A percentile compares a stretch with the other conserved stretches of the same genome.
These are phyloP conservation scores for Pseudozyma tsukubaensis DNA, from an alignment of 1,284 basidiomycete species.

Conservation along the genomic window DNA sequence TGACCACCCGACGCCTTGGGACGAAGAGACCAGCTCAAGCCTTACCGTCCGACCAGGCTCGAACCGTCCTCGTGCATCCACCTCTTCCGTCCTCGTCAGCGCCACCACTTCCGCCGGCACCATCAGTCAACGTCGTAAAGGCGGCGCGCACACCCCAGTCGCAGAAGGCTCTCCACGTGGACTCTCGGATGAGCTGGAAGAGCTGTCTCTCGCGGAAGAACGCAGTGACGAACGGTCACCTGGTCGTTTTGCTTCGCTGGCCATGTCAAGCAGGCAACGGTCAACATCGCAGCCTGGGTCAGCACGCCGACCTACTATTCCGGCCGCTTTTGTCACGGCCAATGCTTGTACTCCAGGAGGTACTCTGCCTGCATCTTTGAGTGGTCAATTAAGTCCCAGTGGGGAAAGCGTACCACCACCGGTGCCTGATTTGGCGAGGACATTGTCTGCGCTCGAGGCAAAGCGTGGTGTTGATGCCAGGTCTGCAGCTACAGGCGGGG, in stretches of 20 bases:
- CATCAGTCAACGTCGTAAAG: constrained; percentile 53
- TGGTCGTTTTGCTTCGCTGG: neutral
- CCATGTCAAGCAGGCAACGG: constrained; percentile 36
- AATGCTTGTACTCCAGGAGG: constrained; percentile 16
- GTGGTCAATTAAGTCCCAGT: neutral
- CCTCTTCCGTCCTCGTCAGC: constrained; percentile 37
- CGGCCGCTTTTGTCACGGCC: constrained; percentile 40
- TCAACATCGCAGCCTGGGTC: constrained; percentile 54
- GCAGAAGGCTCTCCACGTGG: constrained; percentile 1
- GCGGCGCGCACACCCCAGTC: neutral
- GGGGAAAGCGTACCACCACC: constrained; percentile 34
- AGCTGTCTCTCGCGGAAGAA: constrained; percentile 4
- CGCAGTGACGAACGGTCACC: neutral
- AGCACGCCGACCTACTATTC: constrained; percentile 48
- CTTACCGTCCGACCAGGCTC: constrained; percentile 11
- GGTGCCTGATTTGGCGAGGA: constrained; percentile 51
- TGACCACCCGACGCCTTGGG: constrained; percentile 38
- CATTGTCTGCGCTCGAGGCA: constrained; percentile 44
- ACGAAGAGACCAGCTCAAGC: constrained; percentile 9
- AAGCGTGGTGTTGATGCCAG: constrained; percentile 8
- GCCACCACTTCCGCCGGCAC: constrained; percentile 37
- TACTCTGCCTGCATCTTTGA: neutral
- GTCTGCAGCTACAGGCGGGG: neutral
- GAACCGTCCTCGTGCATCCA: constrained; percentile 38
- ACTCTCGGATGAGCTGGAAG: constrained; percentile 9